phyloP scores from a whole-genome alignment of 768 basidiomycete species.

The Rubroboletus satanas region DNA sequence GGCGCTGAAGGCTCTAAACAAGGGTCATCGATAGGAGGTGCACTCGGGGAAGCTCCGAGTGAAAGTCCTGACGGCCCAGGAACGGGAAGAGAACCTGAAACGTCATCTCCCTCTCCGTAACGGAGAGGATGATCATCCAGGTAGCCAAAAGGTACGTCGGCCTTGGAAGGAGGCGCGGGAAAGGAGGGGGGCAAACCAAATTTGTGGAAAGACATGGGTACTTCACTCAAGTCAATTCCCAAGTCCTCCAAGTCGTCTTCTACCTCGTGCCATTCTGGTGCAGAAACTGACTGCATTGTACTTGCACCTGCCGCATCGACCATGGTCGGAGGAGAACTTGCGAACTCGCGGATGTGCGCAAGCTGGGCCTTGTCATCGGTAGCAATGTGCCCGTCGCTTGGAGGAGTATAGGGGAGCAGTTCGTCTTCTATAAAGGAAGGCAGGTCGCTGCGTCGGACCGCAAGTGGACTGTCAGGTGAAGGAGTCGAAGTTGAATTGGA shows the following conservation, averaged over 20 bases:
- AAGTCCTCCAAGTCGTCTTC: slow-evolving; percentile 34
- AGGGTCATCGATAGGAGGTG: slow-evolving; percentile 30
- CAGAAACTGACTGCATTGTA: slow-evolving; percentile 36
- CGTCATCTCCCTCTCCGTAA: slow-evolving; percentile 31
- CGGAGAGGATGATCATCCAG: slow-evolving; percentile 37
- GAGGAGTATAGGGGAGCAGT: slow-evolving; percentile 28
- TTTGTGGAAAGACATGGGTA: slow-evolving; percentile 7
- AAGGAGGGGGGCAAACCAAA: slow-evolving; percentile 20
- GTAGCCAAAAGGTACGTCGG: slow-evolving; percentile 36
- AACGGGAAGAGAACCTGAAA: slow-evolving; percentile 33
- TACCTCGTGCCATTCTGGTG: slow-evolving; percentile 54
- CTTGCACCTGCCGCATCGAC: slow-evolving; percentile 16
- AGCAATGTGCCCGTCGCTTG: slow-evolving; percentile 54
- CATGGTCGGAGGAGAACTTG: slow-evolving; percentile 46
- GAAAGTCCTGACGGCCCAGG: slow-evolving; percentile 43
- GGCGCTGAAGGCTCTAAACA: slow-evolving; percentile 49
- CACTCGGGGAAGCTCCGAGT: slow-evolving; percentile 37
- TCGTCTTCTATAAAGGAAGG: slow-evolving; percentile 12
- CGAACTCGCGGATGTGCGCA: slow-evolving; percentile 47
- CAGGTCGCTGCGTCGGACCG: slow-evolving; percentile 2
- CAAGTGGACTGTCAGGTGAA: slow-evolving; percentile 10
- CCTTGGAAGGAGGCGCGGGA: slow-evolving; percentile 38
- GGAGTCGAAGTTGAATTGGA: slow-evolving; percentile 5
- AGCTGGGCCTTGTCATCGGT: slow-evolving; percentile 62
- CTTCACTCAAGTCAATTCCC: slow-evolving; percentile 3